These are phyloP conservation scores for Calonectria leucothoes DNA, from an alignment of 2,329 filamentous ascomycete genomes.

Conservation along the genomic window DNA sequence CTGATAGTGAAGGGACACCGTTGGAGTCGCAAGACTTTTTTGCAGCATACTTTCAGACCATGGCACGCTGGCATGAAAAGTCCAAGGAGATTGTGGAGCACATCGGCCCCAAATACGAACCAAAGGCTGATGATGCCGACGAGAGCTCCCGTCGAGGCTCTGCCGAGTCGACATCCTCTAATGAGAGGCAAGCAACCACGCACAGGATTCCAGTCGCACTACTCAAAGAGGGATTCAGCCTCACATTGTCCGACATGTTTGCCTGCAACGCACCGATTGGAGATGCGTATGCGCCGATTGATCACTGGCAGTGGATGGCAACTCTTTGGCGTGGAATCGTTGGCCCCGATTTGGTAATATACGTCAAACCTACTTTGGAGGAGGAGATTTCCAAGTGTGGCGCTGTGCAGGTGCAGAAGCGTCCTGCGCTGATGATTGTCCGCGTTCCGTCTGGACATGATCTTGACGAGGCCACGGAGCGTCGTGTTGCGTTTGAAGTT, in stretches of 20 bases:
- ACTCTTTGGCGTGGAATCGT: slow-evolving; percentile 90
- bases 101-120: slow-evolving; percentile 49
- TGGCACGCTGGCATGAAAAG: slow-evolving; percentile 80
- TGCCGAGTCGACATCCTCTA: slow-evolving; percentile 9
- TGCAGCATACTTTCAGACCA: slow-evolving; percentile 73
- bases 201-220: slow-evolving; percentile 75
- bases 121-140: slow-evolving; percentile 20
- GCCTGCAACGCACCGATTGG: slow-evolving; percentile 79
- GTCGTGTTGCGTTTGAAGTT: slow-evolving; percentile 87
- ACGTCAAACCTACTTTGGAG: slow-evolving; percentile 60
- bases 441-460: slow-evolving; percentile 55
- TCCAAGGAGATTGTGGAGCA: slow-evolving; percentile 75
- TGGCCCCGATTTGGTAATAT: slow-evolving; percentile 83
- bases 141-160: slow-evolving; percentile 25
- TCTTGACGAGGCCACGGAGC: slow-evolving; percentile 76
- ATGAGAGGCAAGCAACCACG: slow-evolving; percentile 16
- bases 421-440: slow-evolving; percentile 66
- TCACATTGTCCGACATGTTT: slow-evolving; percentile 81
- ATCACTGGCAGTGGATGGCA: slow-evolving; percentile 98
- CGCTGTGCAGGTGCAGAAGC: slow-evolving; percentile 67
- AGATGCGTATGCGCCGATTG: slow-evolving; percentile 82
- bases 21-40: slow-evolving; percentile 54
- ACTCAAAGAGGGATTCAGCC: slow-evolving; percentile 81
- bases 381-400: slow-evolving; percentile 52
- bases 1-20: slow-evolving; percentile 28